phyloP scores from a whole-genome alignment of 805 yeast species.

The Yamadazyma ubonensis region DNA sequence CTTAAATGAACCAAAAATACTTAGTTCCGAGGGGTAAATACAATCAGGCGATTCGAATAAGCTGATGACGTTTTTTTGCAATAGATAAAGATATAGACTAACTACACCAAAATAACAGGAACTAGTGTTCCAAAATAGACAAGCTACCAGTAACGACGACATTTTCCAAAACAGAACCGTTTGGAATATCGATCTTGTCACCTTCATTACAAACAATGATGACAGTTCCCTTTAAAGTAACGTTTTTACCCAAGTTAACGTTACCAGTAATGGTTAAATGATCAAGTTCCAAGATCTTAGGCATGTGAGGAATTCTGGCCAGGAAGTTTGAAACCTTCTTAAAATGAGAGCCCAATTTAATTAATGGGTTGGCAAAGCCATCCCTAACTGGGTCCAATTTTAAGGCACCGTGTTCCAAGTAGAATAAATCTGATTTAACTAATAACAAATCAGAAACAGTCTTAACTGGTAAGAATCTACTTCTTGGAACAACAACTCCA shows the following conservation, averaged over 20 bases:
- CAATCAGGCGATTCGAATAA: background rate
- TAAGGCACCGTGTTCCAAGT: slow-evolving; percentile 87
- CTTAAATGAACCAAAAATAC: too few relatives aligned
- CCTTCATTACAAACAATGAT: slow-evolving; percentile 97
- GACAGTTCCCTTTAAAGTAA: slow-evolving; percentile 93
- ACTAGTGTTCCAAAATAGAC: slow-evolving; percentile 84
- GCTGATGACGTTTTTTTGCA: background rate
- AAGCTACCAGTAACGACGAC: slow-evolving; percentile 97
- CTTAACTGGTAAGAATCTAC: slow-evolving; percentile 96
- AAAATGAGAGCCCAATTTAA: slow-evolving; percentile 94
- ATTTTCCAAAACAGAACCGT: slow-evolving; percentile 91
- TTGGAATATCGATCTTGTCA: slow-evolving; percentile 94
- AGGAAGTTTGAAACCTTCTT: slow-evolving; percentile 93
- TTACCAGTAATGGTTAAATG: slow-evolving; percentile 98
- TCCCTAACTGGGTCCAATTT: slow-evolving; percentile 80
- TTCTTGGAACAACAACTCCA: slow-evolving; percentile 97
- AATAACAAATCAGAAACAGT: slow-evolving; percentile 92
- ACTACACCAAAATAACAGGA: background rate
- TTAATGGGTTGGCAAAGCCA: slow-evolving; percentile 88
- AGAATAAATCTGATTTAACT: slow-evolving; percentile 93
- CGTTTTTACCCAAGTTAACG: slow-evolving; percentile 85
- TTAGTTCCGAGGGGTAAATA: too few relatives aligned
- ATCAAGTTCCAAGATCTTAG: slow-evolving; percentile 92
- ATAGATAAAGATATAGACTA: background rate
- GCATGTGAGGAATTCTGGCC: slow-evolving; percentile 89